Conservation (phyloP, 768 basidiomycete genomes). For the Pleurotus cornucopiae region DNA sequence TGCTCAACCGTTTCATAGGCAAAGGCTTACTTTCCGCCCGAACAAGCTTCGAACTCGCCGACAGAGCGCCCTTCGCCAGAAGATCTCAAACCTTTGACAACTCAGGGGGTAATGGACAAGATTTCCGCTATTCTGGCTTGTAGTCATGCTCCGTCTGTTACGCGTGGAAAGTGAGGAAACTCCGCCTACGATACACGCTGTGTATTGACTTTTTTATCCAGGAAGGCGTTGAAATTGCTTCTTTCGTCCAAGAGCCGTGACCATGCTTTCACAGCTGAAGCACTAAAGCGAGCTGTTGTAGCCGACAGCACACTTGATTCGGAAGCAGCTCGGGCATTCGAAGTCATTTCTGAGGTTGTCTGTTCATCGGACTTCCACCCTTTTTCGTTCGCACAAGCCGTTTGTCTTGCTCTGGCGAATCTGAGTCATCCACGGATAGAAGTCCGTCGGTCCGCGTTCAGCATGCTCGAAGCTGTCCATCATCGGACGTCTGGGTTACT, state of each 20-base stretch:
- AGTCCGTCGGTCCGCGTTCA: slow-evolving; percentile 73
- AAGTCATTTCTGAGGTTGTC: slow-evolving; percentile 70
- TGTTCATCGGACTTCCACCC: slow-evolving; percentile 47
- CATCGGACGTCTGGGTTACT: slow-evolving; percentile 63
- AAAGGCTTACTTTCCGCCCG: slow-evolving; percentile 72
- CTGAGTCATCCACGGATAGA: slow-evolving; percentile 65
- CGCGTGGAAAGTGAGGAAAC: slow-evolving; percentile 59
- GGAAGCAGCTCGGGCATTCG: slow-evolving; percentile 68
- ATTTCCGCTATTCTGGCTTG: slow-evolving; percentile 68
- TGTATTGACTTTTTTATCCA: slow-evolving; percentile 25
- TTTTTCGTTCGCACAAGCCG: slow-evolving; percentile 70
- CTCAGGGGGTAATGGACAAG: slow-evolving; percentile 54
- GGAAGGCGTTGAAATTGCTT: slow-evolving; percentile 74
- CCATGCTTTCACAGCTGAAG: slow-evolving; percentile 54
- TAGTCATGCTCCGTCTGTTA: slow-evolving; percentile 42
- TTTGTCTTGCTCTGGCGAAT: slow-evolving; percentile 80
- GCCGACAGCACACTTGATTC: slow-evolving; percentile 46
- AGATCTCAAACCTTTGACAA: slow-evolving; percentile 48
- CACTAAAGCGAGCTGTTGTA: slow-evolving; percentile 68
- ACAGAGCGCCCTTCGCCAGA: slow-evolving; percentile 53
- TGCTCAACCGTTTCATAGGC: slow-evolving; percentile 40
- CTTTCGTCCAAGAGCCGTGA: slow-evolving; percentile 56
- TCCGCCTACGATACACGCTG: neutral
- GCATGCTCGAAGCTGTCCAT: slow-evolving; percentile 70
- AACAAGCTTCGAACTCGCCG: slow-evolving; percentile 56